Conservation (phyloP, 805 yeast species). For the Komagataella pseudopastoris region DNA sequence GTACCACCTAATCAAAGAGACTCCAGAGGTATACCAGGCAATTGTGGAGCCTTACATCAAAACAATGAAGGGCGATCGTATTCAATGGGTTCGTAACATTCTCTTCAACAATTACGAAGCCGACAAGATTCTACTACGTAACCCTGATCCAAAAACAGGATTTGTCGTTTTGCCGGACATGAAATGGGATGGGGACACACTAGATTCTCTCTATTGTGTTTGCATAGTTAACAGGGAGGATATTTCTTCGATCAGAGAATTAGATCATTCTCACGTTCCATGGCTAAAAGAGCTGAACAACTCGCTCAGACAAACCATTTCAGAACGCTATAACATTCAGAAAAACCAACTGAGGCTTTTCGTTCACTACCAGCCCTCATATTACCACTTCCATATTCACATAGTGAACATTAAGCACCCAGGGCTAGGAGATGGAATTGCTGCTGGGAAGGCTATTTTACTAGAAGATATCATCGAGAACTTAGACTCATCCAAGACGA, state of each 20-base stretch:
- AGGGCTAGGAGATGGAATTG: constrained; percentile 54
- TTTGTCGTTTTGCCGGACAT: constrained; percentile 83
- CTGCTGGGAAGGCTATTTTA: constrained; percentile 69
- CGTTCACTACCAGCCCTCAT: constrained; percentile 91
- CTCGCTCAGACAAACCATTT: constrained; percentile 33
- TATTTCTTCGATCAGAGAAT: constrained; percentile 64
- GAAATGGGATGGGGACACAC: constrained; percentile 81
- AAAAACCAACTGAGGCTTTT: constrained; percentile 58
- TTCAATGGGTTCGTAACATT: constrained; percentile 86
- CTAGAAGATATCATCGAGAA: constrained; percentile 75
- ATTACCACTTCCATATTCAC: constrained; percentile 91
- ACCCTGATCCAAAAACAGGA: constrained; percentile 38
- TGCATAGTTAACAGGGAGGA: constrained; percentile 62
- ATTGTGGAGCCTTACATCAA: constrained; percentile 66
- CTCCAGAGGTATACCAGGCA: constrained; percentile 57
- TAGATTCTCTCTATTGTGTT: constrained; percentile 63
- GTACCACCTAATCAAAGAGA: constrained; percentile 57
- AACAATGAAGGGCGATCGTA: constrained; percentile 60
- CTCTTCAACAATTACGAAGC: constrained; percentile 72
- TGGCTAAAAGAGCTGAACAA: constrained; percentile 37
- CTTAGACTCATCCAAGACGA: constrained; percentile 34
- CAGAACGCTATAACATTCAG: constrained; percentile 30
- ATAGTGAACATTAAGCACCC: constrained; percentile 63
- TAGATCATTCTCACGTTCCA: constrained; percentile 40
- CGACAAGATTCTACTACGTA: constrained; percentile 62